These are phyloP conservation scores for Tilletia caries DNA, from an alignment of 1,284 basidiomycete genomes.

Conservation along the genomic window DNA sequence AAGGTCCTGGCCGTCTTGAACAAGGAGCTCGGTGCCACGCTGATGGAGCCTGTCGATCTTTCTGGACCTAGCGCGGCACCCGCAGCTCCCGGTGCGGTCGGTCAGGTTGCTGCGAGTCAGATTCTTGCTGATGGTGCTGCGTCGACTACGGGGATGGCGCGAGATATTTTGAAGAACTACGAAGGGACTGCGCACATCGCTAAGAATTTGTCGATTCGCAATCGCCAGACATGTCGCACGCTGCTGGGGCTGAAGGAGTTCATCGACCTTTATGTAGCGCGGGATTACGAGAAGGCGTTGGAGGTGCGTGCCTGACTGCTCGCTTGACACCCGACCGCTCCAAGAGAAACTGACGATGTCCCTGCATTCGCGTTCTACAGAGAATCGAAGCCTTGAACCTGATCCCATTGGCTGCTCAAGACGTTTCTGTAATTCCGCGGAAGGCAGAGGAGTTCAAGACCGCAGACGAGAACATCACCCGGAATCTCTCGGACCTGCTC, in stretches of 20 bases:
- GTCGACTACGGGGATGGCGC: constrained; percentile 69
- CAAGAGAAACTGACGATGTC: neutral
- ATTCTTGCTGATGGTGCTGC: neutral
- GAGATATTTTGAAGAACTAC: constrained; percentile 80
- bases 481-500: constrained; percentile 83
- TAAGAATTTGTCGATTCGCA: constrained; percentile 68
- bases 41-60: constrained; percentile 38
- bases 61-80: neutral
- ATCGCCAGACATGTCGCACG: constrained; percentile 64
- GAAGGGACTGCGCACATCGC: constrained; percentile 59
- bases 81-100: neutral
- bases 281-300: constrained; percentile 72
- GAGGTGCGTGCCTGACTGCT: constrained; percentile 61
- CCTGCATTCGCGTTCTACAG: constrained; percentile 55
- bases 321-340: neutral
- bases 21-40: constrained; percentile 74
- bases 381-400: constrained; percentile 84
- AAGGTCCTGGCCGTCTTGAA: constrained; percentile 85
- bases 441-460: constrained; percentile 86
- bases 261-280: constrained; percentile 70
- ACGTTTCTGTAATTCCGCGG: constrained; percentile 78
- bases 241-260: constrained; percentile 79
- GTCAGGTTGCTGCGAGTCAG: neutral
- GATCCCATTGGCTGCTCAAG: constrained; percentile 68
- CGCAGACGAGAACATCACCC: constrained; percentile 77